phyloP scores from a whole-genome alignment of 1,284 basidiomycete species.

The Earliella scabrosa region DNA sequence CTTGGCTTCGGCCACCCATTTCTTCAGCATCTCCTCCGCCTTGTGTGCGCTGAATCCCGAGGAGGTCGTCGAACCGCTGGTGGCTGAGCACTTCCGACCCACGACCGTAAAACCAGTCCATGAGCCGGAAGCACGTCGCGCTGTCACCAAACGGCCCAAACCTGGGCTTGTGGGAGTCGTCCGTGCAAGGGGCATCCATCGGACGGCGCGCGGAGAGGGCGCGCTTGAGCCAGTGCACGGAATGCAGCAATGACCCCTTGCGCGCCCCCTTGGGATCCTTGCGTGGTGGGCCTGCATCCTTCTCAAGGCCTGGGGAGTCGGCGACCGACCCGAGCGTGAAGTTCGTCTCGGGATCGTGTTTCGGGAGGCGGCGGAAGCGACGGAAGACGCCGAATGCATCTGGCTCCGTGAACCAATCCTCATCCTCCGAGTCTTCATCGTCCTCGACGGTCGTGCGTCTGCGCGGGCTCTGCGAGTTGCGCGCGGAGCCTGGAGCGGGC shows the following conservation, averaged over 20 bases:
- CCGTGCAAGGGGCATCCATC: too few species aligned
- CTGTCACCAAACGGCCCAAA: not conserved
- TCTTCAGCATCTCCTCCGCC: conserved; percentile 24
- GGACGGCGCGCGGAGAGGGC: too few species aligned
- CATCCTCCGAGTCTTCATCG: not conserved
- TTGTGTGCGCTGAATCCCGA: conserved; percentile 16
- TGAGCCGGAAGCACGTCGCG: not conserved
- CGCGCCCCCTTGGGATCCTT: too few species aligned
- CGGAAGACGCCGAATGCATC: conserved; percentile 4
- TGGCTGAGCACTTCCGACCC: not conserved
- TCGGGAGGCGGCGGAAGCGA: not conserved
- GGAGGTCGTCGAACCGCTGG: conserved; percentile 3
- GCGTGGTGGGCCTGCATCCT: too few species aligned
- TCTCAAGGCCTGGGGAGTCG: not conserved
- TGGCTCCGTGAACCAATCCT: not conserved
- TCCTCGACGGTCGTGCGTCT: not conserved
- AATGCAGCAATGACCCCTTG: too few species aligned
- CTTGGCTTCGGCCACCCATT: not conserved
- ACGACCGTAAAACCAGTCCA: not conserved
- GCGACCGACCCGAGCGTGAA: not conserved
- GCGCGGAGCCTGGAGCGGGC: too few species aligned
- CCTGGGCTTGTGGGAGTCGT: too few species aligned
- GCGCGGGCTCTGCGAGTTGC: too few species aligned
- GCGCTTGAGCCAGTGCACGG: too few species aligned
- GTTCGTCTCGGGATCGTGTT: not conserved